Evolutionary conservation across 257 asterid genomes (phyloP).

Genomic region (Lycium ferocissimum): DNA sequence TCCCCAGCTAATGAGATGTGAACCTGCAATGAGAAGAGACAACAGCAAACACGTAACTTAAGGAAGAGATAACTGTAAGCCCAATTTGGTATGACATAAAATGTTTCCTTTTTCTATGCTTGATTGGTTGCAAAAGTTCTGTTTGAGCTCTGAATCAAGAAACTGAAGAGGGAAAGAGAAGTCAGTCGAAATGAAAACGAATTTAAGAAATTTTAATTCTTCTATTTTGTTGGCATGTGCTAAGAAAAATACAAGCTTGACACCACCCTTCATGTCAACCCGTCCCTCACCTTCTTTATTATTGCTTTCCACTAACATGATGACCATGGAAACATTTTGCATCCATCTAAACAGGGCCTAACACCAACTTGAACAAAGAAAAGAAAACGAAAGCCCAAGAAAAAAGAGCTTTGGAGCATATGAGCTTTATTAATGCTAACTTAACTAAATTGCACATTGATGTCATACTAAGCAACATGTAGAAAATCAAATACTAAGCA

Average conservation of each 20-base stretch:
- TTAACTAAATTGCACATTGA: background rate
- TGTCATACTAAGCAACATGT: background rate
- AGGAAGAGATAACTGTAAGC: background rate
- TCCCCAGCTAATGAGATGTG: constrained; percentile 94
- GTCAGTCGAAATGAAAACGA: background rate
- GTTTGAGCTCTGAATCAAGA: constrained; percentile 16
- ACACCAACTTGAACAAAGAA: background rate
- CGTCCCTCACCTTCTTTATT: background rate
- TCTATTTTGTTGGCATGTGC: background rate
- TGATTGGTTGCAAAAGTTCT: background rate
- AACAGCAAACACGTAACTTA: background rate
- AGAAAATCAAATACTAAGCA: background rate
- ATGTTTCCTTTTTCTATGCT: background rate
- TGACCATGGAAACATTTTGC: background rate
- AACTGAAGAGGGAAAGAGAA: constrained; percentile 1
- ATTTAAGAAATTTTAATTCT: background rate
- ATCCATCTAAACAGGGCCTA: background rate
- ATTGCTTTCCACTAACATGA: background rate
- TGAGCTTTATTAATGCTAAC: background rate
- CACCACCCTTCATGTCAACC: background rate
- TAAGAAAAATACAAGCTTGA: background rate
- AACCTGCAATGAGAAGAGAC: constrained; percentile 64
- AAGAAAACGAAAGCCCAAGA: background rate
- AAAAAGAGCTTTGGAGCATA: background rate
- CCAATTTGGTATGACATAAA: background rate